These are phyloP conservation scores for Candida schatavii DNA, from an alignment of 805 yeast genomes.

Conservation along the genomic window DNA sequence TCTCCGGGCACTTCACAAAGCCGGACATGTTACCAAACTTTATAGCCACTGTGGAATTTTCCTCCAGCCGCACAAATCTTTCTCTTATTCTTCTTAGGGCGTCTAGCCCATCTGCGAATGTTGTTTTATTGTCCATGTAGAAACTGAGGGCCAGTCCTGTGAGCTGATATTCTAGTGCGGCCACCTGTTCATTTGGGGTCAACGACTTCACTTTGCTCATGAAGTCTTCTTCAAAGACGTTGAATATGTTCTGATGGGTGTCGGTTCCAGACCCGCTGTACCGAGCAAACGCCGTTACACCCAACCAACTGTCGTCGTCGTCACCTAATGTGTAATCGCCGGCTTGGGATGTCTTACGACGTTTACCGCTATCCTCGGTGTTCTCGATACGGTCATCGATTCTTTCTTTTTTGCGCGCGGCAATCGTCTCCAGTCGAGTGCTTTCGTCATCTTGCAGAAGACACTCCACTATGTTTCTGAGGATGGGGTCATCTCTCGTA, in stretches of 20 bases:
- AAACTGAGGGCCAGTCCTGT: not conserved
- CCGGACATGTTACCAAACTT: constrained; percentile 1
- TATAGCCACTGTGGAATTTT: not conserved
- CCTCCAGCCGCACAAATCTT: not conserved
- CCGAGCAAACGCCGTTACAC: no score
- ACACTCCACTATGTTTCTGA: not conserved
- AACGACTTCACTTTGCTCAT: not conserved
- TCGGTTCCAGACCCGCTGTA: not conserved
- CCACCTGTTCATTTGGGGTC: not conserved
- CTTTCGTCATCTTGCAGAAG: not conserved
- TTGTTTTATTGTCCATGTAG: not conserved
- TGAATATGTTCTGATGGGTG: not conserved
- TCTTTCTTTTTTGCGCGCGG: no score
- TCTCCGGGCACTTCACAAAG: not conserved
- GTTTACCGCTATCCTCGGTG: not conserved
- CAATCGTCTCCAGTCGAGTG: not conserved
- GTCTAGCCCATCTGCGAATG: not conserved
- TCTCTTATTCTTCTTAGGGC: not conserved
- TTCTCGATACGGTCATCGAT: no score
- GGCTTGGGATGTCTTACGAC: not conserved
- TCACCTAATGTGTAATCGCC: no score
- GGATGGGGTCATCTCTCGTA: not conserved
- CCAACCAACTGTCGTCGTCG: no score
- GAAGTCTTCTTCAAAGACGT: not conserved
- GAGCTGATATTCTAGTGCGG: not conserved